Base-by-base conservation (phyloP, 2,329 filamentous ascomycete species). In the Cadophora sp. region DNA sequence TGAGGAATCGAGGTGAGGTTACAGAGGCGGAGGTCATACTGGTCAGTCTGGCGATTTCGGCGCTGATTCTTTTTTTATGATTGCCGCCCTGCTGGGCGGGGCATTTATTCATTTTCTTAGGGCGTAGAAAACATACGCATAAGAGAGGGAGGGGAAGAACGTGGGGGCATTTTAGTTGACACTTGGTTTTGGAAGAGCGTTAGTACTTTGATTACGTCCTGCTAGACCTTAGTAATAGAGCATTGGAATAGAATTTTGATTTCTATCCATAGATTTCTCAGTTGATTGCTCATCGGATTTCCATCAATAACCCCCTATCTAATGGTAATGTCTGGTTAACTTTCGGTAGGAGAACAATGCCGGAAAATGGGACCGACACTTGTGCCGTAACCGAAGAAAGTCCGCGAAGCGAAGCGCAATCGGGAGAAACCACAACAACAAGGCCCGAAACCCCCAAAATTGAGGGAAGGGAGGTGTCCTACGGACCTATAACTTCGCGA, bases 21-120 rank as follows among this genome's bases (percentile, higher is more conserved):
- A 53, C 62, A 27, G 50, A 62, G 27, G 29, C 34, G 7, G 40
- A 63, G 27, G 34, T 69, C 8, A 48, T 69, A 22, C 27, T 56
- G 46, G 29, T 69, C 26, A 62, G 59, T 27, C 48, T 66, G 48
- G 64, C 64, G n/a, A 63, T 69, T 65, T 43, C 69, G 22, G 26
- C 67, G 58, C 22, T 71, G 62, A 29, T 69, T 60, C 53, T 69
- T 68, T 71, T 71, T 71, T 71, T 71, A 71, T 71, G 37, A 67
- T 63, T 65, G 24, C 27, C 5, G 31, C 48, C 65, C 65, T 70
- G 56, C 53, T 66, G 53, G 31, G 56, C 48, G 24, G 51, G 55
- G 43, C 64, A 9, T 4, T 66, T 22, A 31, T 50, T 12, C n/a
- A 75, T 73, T 6, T 76, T 71, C 51, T 61, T 27, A 58, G 55